Evolutionary conservation across 306 rosid species (phyloP).

Genomic region (Lathyrus tuberosus): DNA sequence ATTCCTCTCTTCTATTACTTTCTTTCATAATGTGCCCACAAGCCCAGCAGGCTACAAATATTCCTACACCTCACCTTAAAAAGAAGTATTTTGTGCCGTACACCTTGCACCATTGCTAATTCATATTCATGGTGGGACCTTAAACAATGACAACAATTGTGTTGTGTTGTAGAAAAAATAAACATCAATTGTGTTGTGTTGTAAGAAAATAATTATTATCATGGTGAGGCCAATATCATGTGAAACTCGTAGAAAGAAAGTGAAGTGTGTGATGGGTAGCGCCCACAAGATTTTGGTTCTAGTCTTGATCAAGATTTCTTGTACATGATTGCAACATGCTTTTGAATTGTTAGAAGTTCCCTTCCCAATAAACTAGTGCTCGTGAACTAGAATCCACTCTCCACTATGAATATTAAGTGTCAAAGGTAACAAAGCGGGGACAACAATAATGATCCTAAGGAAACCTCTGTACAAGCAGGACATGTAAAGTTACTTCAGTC

Average conservation of each 20-base stretch:
- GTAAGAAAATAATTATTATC: background rate
- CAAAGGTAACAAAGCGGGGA: conserved; percentile 15
- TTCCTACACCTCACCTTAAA: conserved; percentile 36
- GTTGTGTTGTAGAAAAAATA: background rate
- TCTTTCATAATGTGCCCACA: conserved; percentile 47
- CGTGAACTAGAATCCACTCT: conserved; percentile 15
- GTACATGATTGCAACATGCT: conserved; percentile 18
- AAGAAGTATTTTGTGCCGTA: conserved; percentile 39
- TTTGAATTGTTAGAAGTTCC: background rate
- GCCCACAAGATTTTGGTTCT: conserved; percentile 40
- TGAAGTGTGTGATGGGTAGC: conserved; percentile 26
- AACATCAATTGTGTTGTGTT: background rate
- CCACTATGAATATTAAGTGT: conserved; percentile 1
- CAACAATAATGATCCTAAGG: conserved; percentile 7
- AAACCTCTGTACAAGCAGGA: background rate
- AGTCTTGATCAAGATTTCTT: conserved; percentile 36
- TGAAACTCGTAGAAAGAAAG: conserved; percentile 35
- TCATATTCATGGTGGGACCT: conserved; percentile 20
- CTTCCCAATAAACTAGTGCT: conserved; percentile 12
- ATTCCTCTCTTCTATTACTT: conserved; percentile 13
- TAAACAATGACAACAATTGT: background rate
- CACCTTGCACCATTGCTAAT: conserved; percentile 39
- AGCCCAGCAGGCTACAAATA: conserved; percentile 46
- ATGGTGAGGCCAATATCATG: conserved; percentile 43
- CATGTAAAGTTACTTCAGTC: background rate